A percentile compares a stretch with the other conserved stretches of the same genome.
phyloP scores from a whole-genome alignment of 2,329 filamentous ascomycete genomes.

The Corinectria fuckeliana region DNA sequence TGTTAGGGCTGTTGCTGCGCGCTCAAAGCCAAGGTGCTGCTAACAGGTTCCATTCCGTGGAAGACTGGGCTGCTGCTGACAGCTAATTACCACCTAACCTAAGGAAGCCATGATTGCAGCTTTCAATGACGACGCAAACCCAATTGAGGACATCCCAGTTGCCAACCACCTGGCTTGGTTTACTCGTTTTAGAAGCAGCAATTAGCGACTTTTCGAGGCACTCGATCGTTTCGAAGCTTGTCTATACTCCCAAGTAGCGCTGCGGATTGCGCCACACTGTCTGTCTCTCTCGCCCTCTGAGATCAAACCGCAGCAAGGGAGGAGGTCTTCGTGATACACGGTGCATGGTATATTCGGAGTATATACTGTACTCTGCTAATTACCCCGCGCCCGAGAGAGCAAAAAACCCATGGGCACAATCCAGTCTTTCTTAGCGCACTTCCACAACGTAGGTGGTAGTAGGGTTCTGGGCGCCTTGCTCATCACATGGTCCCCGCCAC shows the following conservation, averaged over 20 bases:
- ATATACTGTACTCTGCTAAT: not conserved
- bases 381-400: slow-evolving; percentile 12
- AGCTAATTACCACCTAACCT: too few species aligned
- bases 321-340: not conserved
- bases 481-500: not conserved
- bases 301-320: not conserved
- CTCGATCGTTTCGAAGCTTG: not conserved
- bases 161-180: not conserved
- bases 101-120: too few species aligned
- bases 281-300: not conserved
- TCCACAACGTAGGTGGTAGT: too few species aligned
- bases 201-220: not conserved
- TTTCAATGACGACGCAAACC: not conserved
- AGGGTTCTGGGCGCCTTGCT: not conserved
- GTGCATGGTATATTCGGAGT: not conserved
- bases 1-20: slow-evolving; percentile 31
- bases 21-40: slow-evolving; percentile 8
- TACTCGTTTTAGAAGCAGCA: not conserved
- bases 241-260: not conserved
- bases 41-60: too few species aligned
- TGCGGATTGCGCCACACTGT: not conserved
- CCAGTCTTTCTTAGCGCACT: not conserved
- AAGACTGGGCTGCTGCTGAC: too few species aligned
- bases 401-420: not conserved
- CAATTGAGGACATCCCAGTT: not conserved